Evolutionary conservation across 371 early-diverging fungal genomes (phyloP).

Genomic region (Lichtheimia corymbifera): DNA sequence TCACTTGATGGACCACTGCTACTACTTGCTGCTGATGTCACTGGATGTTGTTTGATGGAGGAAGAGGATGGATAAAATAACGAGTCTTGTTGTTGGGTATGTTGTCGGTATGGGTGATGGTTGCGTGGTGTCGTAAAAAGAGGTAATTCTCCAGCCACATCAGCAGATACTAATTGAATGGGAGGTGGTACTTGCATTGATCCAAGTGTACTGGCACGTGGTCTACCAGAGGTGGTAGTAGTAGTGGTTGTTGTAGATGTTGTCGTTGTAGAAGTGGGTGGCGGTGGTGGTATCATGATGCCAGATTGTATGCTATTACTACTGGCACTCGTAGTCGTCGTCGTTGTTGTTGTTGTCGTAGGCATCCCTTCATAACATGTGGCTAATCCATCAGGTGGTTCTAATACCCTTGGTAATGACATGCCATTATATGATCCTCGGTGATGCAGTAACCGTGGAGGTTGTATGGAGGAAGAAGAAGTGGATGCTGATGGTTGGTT

Average conservation of each 20-base stretch:
- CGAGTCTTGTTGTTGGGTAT: slow-evolving; percentile 3
- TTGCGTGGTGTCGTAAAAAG: neutral
- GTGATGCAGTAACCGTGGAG: slow-evolving; percentile 3
- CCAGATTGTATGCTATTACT: slow-evolving; percentile 6
- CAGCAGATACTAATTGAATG: slow-evolving; percentile 16
- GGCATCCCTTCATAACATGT: slow-evolving; percentile 12
- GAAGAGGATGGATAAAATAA: neutral
- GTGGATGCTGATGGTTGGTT: slow-evolving; percentile 5
- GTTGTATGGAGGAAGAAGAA: neutral
- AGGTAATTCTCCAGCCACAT: neutral
- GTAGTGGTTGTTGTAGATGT: neutral
- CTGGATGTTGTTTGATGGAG: neutral
- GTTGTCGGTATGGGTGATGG: neutral
- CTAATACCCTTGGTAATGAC: slow-evolving; percentile 37
- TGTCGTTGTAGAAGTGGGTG: too few species aligned
- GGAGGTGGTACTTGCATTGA: slow-evolving; percentile 42
- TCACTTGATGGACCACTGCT: neutral
- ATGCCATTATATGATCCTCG: slow-evolving; percentile 10
- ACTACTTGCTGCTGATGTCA: neutral
- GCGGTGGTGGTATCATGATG: slow-evolving; percentile 2
- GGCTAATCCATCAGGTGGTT: slow-evolving; percentile 21
- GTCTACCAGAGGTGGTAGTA: slow-evolving; percentile 20
- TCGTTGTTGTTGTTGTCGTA: neutral
- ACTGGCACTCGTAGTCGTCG: slow-evolving; percentile 1
- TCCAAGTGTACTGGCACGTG: slow-evolving; percentile 48